These are phyloP conservation scores for Dysphania ambrosioides DNA, from an alignment of 148 eudicot genomes.

Conservation along the genomic window DNA sequence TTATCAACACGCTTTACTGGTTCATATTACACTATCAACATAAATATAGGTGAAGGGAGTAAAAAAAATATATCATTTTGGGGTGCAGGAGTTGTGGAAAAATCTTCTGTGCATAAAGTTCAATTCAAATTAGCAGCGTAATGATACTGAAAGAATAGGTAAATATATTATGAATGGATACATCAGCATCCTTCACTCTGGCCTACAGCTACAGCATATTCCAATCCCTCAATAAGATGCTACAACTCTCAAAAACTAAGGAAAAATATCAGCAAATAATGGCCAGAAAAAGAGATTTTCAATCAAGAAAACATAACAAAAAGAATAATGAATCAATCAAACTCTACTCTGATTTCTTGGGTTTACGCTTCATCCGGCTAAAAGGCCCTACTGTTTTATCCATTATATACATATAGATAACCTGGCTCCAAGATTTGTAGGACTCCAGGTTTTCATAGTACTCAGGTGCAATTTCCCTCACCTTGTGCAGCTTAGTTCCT, in stretches of 20 bases:
- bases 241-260: conserved; percentile 19
- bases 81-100: too few relatives aligned
- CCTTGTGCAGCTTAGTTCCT: conserved; percentile 76
- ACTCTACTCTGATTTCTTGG: conserved; percentile 50
- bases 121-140: neutral
- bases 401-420: conserved; percentile 76
- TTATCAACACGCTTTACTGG: neutral
- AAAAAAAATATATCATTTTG: too few relatives aligned
- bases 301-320: conserved; percentile 9
- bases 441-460: conserved; percentile 60
- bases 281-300: neutral
- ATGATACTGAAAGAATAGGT: conserved; percentile 19
- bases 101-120: neutral
- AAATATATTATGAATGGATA: conserved; percentile 22
- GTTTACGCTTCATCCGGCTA: conserved; percentile 80
- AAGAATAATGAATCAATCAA: neutral
- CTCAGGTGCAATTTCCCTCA: conserved; percentile 91
- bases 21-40: neutral
- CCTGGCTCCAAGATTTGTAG: conserved; percentile 89
- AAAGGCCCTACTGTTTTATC: conserved; percentile 70
- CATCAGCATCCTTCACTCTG: conserved; percentile 17
- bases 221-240: conserved; percentile 23
- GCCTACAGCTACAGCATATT: conserved; percentile 15
- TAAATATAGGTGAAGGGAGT: too few relatives aligned
- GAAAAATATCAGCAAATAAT: neutral